phyloP scores from a whole-genome alignment of 2,329 filamentous ascomycete genomes.

The Ambrosiella beaveri region DNA sequence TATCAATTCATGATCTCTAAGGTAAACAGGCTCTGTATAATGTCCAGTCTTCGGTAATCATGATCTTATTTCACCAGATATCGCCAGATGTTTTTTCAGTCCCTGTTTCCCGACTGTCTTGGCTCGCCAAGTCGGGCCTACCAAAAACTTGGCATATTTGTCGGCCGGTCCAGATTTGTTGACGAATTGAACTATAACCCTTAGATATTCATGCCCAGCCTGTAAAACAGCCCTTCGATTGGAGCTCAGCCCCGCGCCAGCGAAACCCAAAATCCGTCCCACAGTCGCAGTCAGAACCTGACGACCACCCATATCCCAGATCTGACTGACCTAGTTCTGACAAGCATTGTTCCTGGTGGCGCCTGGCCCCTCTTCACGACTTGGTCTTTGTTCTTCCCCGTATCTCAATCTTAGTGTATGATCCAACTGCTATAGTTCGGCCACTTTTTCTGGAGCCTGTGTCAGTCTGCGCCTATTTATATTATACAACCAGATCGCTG shows the following conservation, averaged over 20 bases:
- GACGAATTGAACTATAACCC: too few relatives aligned
- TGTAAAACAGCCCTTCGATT: conserved; percentile 13
- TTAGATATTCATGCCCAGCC: not conserved
- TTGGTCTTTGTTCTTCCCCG: not conserved
- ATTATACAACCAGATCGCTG: not conserved
- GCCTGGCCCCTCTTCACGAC: not conserved
- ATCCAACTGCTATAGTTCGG: not conserved
- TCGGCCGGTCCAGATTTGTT: too few relatives aligned
- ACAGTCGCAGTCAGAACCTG: conserved; percentile 1
- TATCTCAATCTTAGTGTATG: not conserved
- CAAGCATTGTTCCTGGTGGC: conserved; percentile 9
- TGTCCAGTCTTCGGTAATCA: too few relatives aligned
- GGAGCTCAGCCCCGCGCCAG: conserved; percentile 13
- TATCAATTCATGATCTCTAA: not conserved
- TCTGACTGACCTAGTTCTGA: not conserved
- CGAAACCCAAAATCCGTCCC: not conserved
- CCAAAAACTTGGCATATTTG: not conserved
- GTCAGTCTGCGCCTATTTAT: not conserved
- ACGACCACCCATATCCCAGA: not conserved
- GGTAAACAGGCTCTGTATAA: not conserved
- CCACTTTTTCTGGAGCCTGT: not conserved
- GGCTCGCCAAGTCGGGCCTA: not conserved
- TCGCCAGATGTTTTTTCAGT: not conserved
- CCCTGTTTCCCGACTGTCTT: not conserved
- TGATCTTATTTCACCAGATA: not conserved